phyloP scores from a whole-genome alignment of 1,139 yeast species.

The Sugiyamaella xylanicola region DNA sequence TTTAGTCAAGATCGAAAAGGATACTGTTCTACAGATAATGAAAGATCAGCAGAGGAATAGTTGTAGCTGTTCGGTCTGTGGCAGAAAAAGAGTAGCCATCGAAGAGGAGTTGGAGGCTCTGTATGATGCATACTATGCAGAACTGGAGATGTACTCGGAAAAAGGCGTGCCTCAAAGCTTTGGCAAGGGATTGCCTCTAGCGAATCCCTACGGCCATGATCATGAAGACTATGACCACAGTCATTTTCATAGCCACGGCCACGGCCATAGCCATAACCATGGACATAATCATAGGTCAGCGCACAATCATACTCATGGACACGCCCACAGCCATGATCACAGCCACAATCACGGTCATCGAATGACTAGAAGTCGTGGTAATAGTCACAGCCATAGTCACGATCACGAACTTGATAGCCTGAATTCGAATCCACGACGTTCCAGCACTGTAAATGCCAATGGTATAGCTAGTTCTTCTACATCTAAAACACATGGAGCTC shows the following conservation, averaged over 20 bases:
- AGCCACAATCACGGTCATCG: conserved; percentile 15
- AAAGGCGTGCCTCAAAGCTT: conserved; percentile 17
- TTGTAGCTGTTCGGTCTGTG: conserved; percentile 82
- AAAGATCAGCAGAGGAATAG: conserved; percentile 56
- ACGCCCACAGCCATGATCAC: conserved; percentile 20
- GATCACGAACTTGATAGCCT: neutral
- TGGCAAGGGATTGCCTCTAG: conserved; percentile 12
- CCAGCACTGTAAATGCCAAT: too few relatives aligned
- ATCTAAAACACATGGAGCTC: conserved; percentile 13
- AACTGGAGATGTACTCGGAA: conserved; percentile 41
- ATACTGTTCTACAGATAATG: conserved; percentile 66
- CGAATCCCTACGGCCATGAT: conserved; percentile 4
- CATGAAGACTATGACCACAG: neutral
- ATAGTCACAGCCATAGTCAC: neutral
- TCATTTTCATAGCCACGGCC: conserved; percentile 22
- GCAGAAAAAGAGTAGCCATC: conserved; percentile 69
- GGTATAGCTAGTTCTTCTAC: too few relatives aligned
- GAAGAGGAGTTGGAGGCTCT: conserved; percentile 80
- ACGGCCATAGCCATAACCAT: conserved; percentile 21
- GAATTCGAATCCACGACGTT: too few relatives aligned
- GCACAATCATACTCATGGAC: conserved; percentile 23
- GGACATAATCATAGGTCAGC: conserved; percentile 18
- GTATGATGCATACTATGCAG: conserved; percentile 56
- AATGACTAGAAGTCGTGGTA: conserved; percentile 18
- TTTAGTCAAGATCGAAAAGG: conserved; percentile 68